Conservation (phyloP, 257 asterid genomes). For the Solanum tarapatanum region DNA sequence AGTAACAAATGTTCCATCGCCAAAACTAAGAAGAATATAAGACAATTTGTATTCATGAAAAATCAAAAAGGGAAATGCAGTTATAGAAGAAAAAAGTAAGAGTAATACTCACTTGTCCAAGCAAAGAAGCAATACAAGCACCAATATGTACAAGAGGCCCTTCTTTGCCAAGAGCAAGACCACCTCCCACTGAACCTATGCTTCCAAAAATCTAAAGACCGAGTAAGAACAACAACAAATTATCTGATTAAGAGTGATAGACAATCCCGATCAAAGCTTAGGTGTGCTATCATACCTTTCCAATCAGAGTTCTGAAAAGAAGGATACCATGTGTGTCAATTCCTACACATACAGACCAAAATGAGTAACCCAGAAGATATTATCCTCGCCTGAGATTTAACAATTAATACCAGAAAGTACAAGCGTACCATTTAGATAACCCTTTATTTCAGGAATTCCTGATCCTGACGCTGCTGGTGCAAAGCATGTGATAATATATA, state of each 20-base stretch:
- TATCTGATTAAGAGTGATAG: neutral
- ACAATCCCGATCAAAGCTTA: neutral
- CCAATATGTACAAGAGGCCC: conserved; percentile 99
- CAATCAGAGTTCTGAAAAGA: conserved; percentile 85
- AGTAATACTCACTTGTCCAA: conserved; percentile 81
- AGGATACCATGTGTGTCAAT: conserved; percentile 93
- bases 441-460: conserved; percentile 99
- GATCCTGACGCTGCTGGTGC: conserved; percentile 99
- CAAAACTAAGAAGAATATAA: neutral
- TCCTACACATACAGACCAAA: conserved; percentile 36
- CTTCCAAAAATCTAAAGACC: conserved; percentile 83
- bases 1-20: neutral
- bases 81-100: neutral
- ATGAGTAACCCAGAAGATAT: conserved; percentile 8
- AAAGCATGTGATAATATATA: conserved; percentile 64
- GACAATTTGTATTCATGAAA: neutral
- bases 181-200: conserved; percentile 99
- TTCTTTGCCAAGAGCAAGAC: conserved; percentile 98
- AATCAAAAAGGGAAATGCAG: neutral
- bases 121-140: conserved; percentile 96
- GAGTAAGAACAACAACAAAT: neutral
- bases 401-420: neutral
- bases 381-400: neutral
- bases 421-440: conserved; percentile 74
- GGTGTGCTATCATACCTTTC: conserved; percentile 52